These are phyloP conservation scores for Paxillus rubicundulus DNA, from an alignment of 768 basidiomycete species.

Conservation along the genomic window DNA sequence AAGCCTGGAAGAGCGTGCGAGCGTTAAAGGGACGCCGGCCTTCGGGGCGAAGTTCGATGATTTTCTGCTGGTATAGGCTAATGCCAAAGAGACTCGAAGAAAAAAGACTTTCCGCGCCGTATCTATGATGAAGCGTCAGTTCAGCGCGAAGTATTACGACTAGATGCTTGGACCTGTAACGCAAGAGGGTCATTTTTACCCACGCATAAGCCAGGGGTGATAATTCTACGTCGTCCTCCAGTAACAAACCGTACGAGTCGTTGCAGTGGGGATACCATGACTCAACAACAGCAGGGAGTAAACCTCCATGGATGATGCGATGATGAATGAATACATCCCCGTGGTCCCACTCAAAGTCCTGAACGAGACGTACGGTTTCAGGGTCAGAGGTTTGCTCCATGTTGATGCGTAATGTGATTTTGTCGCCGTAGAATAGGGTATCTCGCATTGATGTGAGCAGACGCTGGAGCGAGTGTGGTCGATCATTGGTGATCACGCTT, in stretches of 20 bases:
- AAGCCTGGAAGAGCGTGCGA: conserved; percentile 49
- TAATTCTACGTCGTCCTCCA: conserved; percentile 86
- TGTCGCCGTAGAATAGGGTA: conserved; percentile 68
- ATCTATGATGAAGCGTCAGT: conserved; percentile 39
- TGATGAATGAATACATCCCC: conserved; percentile 63
- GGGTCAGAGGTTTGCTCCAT: conserved; percentile 72
- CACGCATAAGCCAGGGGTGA: conserved; percentile 85
- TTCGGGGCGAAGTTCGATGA: conserved; percentile 64
- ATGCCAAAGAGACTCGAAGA: conserved; percentile 64
- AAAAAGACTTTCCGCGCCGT: conserved; percentile 43
- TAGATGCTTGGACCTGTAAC: conserved; percentile 53
- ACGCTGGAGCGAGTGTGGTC: conserved; percentile 67
- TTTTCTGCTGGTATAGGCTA: conserved; percentile 85
- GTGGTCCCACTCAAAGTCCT: conserved; percentile 55
- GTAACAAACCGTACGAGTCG: conserved; percentile 71
- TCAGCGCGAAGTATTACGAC: background rate
- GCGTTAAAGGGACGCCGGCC: conserved; percentile 72
- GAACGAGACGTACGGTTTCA: conserved; percentile 53
- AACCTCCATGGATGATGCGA: conserved; percentile 73
- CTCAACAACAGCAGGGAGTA: conserved; percentile 82
- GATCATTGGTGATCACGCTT: conserved; percentile 73
- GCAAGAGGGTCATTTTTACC: conserved; percentile 75
- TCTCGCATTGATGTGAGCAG: conserved; percentile 58
- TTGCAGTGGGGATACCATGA: conserved; percentile 82
- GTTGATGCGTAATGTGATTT: conserved; percentile 61